phyloP scores from a whole-genome alignment of 768 basidiomycete genomes.

The Tricholoma terreum region DNA sequence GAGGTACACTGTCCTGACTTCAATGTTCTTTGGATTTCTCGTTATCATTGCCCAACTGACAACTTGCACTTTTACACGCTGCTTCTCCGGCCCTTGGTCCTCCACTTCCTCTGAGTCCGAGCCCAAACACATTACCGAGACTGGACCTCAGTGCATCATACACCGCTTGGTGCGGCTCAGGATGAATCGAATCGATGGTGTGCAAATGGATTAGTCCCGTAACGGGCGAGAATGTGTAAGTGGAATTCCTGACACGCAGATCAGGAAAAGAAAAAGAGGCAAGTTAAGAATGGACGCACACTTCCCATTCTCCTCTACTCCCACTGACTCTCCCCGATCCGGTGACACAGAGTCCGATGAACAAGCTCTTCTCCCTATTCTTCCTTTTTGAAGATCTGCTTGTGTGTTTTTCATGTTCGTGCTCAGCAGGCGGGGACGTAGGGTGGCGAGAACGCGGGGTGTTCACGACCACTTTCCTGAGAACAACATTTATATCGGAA shows the following conservation, averaged over 20 bases:
- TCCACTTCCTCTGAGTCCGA: conserved; percentile 21
- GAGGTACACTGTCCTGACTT: not conserved
- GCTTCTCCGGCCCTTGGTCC: conserved; percentile 11
- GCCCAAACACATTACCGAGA: conserved; percentile 38
- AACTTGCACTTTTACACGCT: conserved; percentile 4
- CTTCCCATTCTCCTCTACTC: conserved; percentile 63
- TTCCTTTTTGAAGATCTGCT: conserved; percentile 15
- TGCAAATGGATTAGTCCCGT: conserved; percentile 66
- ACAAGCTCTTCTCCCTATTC: conserved; percentile 55
- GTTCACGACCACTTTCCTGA: conserved; percentile 47
- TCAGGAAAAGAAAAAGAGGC: conserved; percentile 2
- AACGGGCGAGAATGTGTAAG: conserved; percentile 68
- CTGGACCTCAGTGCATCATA: conserved; percentile 56
- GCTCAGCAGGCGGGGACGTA: not conserved
- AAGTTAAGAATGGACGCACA: conserved; percentile 43
- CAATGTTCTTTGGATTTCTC: not conserved
- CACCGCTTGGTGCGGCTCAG: conserved; percentile 69
- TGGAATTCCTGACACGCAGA: conserved; percentile 49
- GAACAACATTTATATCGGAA: conserved; percentile 55
- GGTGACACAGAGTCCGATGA: conserved; percentile 50
- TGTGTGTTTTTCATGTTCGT: not conserved
- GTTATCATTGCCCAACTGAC: not conserved
- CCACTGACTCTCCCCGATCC: conserved; percentile 67
- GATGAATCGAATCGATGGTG: conserved; percentile 71
- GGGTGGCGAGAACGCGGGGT: conserved; percentile 21